Percentiles rank a stretch among this genome's conserved stretches.
Evolutionary conservation across 768 basidiomycete species (phyloP).

Genomic region (Boletus vinaceobasis): DNA sequence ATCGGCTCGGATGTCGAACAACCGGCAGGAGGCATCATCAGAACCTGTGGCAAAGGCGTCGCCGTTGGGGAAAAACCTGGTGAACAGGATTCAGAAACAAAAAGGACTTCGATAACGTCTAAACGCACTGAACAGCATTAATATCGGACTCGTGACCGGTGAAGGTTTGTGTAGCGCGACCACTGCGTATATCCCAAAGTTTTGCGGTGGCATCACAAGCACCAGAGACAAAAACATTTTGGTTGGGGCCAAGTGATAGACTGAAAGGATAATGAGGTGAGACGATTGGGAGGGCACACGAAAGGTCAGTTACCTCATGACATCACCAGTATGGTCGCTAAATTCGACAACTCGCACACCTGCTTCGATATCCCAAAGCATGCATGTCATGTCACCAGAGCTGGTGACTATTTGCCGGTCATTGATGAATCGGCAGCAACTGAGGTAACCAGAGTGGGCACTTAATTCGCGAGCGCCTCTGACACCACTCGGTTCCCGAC

Average conservation of each 20-base stretch:
- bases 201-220: slow-evolving; percentile 99
- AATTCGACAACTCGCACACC: slow-evolving; percentile 98
- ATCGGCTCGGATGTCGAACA: slow-evolving; percentile 97
- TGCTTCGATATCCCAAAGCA: slow-evolving; percentile 99
- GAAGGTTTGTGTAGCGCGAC: slow-evolving; percentile 97
- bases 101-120: not conserved
- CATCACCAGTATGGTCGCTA: slow-evolving; percentile 98
- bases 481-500: slow-evolving; percentile 66
- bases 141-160: slow-evolving; percentile 99
- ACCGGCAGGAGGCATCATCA: slow-evolving; percentile 96
- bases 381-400: slow-evolving; percentile 99
- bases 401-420: slow-evolving; percentile 98
- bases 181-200: slow-evolving; percentile 97
- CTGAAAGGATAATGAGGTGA: slow-evolving; percentile 40
- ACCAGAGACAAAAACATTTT: slow-evolving; percentile 96
- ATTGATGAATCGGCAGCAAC: slow-evolving; percentile 97
- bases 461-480: slow-evolving; percentile 93
- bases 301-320: slow-evolving; percentile 79
- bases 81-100: slow-evolving; percentile 7
- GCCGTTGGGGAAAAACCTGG: slow-evolving; percentile 98
- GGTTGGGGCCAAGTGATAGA: slow-evolving; percentile 89
- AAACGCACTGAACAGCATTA: slow-evolving; percentile 92
- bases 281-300: slow-evolving; percentile 6
- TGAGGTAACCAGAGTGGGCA: slow-evolving; percentile 97
- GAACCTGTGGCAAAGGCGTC: slow-evolving; percentile 99